A percentile compares a stretch with the other conserved stretches of the same genome.
Conservation (phyloP, 331 rosid genomes). For the Pyracantha coccinea region DNA sequence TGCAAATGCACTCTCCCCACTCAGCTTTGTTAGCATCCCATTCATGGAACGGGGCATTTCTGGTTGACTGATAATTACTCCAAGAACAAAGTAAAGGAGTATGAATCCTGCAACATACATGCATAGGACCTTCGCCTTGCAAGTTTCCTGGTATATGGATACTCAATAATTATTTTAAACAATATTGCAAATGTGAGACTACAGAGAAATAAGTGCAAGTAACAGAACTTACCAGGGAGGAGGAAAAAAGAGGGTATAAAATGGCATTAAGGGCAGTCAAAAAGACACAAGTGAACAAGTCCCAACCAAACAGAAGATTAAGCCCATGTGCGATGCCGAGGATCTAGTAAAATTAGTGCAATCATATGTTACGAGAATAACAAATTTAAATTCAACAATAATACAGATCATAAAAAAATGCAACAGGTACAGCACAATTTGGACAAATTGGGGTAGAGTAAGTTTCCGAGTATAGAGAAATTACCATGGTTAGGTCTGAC, state of each 20-base stretch:
- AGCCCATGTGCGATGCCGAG: constrained; percentile 85
- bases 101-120: constrained; percentile 53
- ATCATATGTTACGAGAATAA: constrained; percentile 6
- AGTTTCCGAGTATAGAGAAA: constrained; percentile 11
- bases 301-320: constrained; percentile 92
- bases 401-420: neutral
- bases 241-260: constrained; percentile 55
- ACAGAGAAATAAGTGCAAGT: constrained; percentile 1
- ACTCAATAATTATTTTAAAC: constrained; percentile 1
- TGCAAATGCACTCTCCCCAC: constrained; percentile 80
- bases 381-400: neutral
- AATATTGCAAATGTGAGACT: neutral
- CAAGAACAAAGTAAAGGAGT: constrained; percentile 52
- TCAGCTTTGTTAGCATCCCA: constrained; percentile 54
- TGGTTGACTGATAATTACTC: constrained; percentile 54
- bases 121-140: constrained; percentile 52
- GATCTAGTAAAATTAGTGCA: constrained; percentile 48
- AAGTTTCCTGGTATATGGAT: constrained; percentile 47
- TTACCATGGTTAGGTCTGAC: constrained; percentile 88
- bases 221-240: constrained; percentile 56
- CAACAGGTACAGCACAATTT: neutral
- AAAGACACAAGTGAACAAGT: constrained; percentile 86
- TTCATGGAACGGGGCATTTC: constrained; percentile 57
- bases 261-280: constrained; percentile 60
- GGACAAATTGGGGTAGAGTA: neutral